These are phyloP conservation scores for Coniferiporia weirii DNA, from an alignment of 1,284 basidiomycete species.

Conservation along the genomic window DNA sequence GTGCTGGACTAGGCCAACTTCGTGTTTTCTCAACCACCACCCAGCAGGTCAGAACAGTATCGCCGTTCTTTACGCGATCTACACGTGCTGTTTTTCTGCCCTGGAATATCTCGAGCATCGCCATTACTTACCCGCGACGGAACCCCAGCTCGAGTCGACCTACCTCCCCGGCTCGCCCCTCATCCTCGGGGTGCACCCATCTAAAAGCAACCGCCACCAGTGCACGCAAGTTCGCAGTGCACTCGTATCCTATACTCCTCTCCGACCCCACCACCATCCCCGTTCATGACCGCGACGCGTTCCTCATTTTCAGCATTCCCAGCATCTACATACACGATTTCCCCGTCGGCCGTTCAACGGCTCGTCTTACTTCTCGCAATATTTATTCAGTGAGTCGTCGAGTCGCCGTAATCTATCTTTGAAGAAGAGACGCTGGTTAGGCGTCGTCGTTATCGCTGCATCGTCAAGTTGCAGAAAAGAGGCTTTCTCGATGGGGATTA, in stretches of 20 bases:
- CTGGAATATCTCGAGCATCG: background rate
- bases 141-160: background rate
- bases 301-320: background rate
- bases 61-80: background rate
- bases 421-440: too few relatives aligned
- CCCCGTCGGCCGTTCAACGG: background rate
- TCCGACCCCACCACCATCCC: background rate
- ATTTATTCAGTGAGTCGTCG: background rate
- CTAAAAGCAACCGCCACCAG: too few relatives aligned
- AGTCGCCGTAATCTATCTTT: too few relatives aligned
- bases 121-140: background rate
- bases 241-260: background rate
- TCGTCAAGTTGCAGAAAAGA: background rate
- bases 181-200: too few relatives aligned
- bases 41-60: too few relatives aligned
- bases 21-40: too few relatives aligned
- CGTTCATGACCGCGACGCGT: background rate
- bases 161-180: too few relatives aligned
- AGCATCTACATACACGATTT: background rate
- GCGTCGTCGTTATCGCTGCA: too few relatives aligned
- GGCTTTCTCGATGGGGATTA: background rate
- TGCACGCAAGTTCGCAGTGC: background rate
- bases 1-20: background rate
- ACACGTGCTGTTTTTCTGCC: background rate
- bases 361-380: background rate